A percentile compares a stretch with the other conserved stretches of the same genome.
Conservation (phyloP, 352 stramenopile genomes). For the Phytophthora kernoviae region DNA sequence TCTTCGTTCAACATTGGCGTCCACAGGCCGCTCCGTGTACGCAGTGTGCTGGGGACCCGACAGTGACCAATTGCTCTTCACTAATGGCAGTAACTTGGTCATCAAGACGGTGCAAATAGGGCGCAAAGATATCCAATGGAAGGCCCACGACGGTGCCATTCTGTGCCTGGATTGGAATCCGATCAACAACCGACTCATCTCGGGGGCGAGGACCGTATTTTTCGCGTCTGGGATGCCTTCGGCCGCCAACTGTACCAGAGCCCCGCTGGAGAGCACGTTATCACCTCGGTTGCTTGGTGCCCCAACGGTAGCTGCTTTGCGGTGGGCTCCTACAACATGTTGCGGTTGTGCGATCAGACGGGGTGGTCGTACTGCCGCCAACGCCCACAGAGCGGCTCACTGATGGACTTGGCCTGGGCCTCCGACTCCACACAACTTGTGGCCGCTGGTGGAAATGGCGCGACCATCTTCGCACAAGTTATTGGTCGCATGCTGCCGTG, state of each 20-base stretch:
- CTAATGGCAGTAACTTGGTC: constrained; percentile 84
- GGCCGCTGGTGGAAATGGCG: constrained; percentile 84
- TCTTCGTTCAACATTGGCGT: constrained; percentile 87
- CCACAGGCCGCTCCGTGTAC: constrained; percentile 84
- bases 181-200: constrained; percentile 92
- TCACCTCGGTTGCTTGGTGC: constrained; percentile 92
- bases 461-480: constrained; percentile 90
- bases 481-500: constrained; percentile 85
- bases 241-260: constrained; percentile 91
- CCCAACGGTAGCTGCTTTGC: constrained; percentile 92
- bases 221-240: constrained; percentile 93
- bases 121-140: constrained; percentile 89
- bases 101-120: constrained; percentile 93
- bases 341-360: constrained; percentile 93
- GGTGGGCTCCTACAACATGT: constrained; percentile 92
- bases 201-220: constrained; percentile 93
- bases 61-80: constrained; percentile 91
- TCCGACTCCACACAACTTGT: constrained; percentile 92
- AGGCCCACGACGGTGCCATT: constrained; percentile 91
- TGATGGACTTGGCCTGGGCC: constrained; percentile 90
- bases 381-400: constrained; percentile 75
- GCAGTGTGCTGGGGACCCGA: constrained; percentile 91
- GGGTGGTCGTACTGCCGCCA: constrained; percentile 92
- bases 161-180: constrained; percentile 94
- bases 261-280: constrained; percentile 79